phyloP scores from a whole-genome alignment of 495 filamentous ascomycete species.

The Chaetomium fimeti region DNA sequence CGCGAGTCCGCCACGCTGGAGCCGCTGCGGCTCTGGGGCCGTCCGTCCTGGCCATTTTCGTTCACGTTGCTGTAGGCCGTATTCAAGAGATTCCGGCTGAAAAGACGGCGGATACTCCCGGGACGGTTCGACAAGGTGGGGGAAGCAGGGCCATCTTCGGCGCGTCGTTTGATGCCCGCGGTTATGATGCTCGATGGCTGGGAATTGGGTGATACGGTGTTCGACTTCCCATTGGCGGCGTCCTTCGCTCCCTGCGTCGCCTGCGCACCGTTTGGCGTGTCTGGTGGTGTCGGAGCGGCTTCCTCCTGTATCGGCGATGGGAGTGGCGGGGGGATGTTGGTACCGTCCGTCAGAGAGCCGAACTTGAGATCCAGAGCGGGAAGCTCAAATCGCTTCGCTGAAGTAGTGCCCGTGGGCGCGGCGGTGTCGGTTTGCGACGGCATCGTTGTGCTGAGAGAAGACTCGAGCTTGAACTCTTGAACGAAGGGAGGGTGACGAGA shows the following conservation, averaged over 20 bases:
- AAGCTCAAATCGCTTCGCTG: conserved; percentile 52
- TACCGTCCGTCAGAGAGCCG: conserved; percentile 55
- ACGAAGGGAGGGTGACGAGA: neutral
- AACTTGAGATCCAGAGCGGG: conserved; percentile 53
- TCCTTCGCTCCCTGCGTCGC: conserved; percentile 15
- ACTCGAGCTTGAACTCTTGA: neutral
- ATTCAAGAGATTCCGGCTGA: conserved; percentile 48
- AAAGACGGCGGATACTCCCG: conserved; percentile 48
- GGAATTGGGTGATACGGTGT: conserved; percentile 36
- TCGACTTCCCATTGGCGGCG: conserved; percentile 38
- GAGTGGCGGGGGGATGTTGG: conserved; percentile 55
- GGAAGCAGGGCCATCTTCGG: conserved; percentile 47
- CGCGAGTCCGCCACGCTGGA: conserved; percentile 38
- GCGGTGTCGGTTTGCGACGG: conserved; percentile 27
- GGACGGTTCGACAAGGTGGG: conserved; percentile 45
- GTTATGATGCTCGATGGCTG: conserved; percentile 32
- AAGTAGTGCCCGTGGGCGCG: conserved; percentile 14
- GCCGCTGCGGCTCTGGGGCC: conserved; percentile 43
- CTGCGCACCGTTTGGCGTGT: conserved; percentile 33
- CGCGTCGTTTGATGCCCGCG: conserved; percentile 41
- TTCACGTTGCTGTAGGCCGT: conserved; percentile 45
- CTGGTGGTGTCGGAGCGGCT: conserved; percentile 39
- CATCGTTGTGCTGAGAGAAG: conserved; percentile 23
- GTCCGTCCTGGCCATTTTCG: conserved; percentile 26
- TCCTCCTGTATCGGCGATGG: conserved; percentile 51